A percentile compares a stretch with the other conserved stretches of the same genome.
phyloP scores from a whole-genome alignment of 129 eudicot species.

The Tagetes erecta region DNA sequence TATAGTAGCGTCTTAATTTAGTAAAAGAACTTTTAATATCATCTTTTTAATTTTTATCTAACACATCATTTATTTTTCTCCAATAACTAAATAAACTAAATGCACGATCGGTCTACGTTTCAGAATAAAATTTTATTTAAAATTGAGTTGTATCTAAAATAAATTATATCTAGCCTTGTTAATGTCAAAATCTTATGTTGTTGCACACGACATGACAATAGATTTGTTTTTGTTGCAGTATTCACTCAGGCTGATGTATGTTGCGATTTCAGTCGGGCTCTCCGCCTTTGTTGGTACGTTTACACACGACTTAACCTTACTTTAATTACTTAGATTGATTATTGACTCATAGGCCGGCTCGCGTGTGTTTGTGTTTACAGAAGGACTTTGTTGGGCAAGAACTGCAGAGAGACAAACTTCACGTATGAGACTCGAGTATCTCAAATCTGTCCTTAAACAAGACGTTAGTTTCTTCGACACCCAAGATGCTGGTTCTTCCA shows the following conservation, averaged over 20 bases:
- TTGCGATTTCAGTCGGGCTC: constrained; percentile 66
- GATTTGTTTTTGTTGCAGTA: constrained; percentile 39
- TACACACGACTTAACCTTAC: neutral
- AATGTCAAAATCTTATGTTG: neutral
- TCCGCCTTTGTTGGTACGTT: constrained; percentile 67
- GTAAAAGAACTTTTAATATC: too few relatives aligned
- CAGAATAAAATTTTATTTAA: neutral
- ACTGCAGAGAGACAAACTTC: constrained; percentile 80
- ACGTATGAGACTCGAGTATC: constrained; percentile 61
- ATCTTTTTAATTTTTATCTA: neutral
- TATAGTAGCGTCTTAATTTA: too few relatives aligned
- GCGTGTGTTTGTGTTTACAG: constrained; percentile 31
- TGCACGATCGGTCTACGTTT: neutral
- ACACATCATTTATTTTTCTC: neutral
- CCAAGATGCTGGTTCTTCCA: constrained; percentile 66
- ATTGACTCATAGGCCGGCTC: neutral
- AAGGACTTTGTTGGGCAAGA: constrained; percentile 76
- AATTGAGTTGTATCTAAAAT: neutral
- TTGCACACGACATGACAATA: neutral
- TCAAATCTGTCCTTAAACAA: constrained; percentile 75
- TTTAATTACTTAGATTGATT: neutral
- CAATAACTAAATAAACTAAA: neutral
- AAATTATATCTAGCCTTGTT: too few relatives aligned
- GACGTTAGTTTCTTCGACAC: constrained; percentile 78
- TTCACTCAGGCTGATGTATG: constrained; percentile 63